Evolutionary conservation across 2,329 filamentous ascomycete genomes (phyloP), one percentile per base, ranked within the genome.

Genomic region (Decorospora gaudefroyi): DNA sequence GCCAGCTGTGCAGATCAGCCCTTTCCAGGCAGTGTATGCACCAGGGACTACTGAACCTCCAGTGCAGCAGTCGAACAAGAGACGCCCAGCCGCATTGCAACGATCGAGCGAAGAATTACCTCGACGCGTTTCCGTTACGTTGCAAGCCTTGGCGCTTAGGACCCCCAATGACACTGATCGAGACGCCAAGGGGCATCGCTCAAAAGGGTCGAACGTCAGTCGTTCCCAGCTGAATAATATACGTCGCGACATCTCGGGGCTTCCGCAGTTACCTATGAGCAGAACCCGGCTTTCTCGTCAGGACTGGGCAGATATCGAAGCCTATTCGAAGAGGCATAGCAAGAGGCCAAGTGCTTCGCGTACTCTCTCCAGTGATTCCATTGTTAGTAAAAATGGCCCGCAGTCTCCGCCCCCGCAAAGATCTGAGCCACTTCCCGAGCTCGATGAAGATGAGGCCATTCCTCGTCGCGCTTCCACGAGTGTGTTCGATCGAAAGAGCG

Each of bases 381-480:
- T 26, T 17, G 13, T 42, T 3, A 49, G 41, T 17, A 53, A 40
- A 22, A 46, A 36, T 16, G 35, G 26, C 1, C 36, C 57, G n/a
- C 51, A 57, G 11, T 61, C 64, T 11, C 57, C 61, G 15, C 53
- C 58, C 15, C 42, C 48, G 17, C 54, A 62, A 33, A 55, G 46
- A 22, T 62, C 62, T 16, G 54, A 62, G 26, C 50, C 58, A 26
- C 52, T 69, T 19, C 66, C 66, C 4, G 61, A 69, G 51, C 52
- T 68, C 13, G 66, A 68, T 26, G 63, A 66, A 46, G 64, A 68
- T 27, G 65, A 65, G 21, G 57, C 61, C 4, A 63, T 61, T 23
- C 66, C 66, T 17, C 64, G 66, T 11, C 64, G 66, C 34, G 64
- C 64, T 11, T 69, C 66, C 7, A 68, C 64, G 1, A 68, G 65